phyloP scores from a whole-genome alignment of 352 stramenopile genomes.

The Globisporangium paddicum region DNA sequence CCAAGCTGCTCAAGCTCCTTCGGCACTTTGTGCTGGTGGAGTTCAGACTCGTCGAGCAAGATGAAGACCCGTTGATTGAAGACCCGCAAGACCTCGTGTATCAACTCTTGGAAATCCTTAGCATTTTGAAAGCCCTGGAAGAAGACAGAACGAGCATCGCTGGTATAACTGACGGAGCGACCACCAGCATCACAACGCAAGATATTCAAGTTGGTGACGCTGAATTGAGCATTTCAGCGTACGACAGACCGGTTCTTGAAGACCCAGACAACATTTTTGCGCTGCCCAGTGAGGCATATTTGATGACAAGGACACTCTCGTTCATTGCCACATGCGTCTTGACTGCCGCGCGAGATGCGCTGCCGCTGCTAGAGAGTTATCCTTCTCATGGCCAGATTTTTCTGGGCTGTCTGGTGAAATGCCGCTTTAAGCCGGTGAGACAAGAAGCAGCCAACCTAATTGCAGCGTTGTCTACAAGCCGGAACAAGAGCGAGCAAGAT shows the following conservation, averaged over 20 bases:
- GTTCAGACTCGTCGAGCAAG: conserved; percentile 26
- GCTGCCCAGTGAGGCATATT: conserved; percentile 45
- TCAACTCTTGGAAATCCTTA: conserved; percentile 39
- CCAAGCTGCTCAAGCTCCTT: conserved; percentile 66
- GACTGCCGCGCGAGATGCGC: conserved; percentile 20
- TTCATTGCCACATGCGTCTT: conserved; percentile 41
- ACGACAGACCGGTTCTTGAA: conserved; percentile 30
- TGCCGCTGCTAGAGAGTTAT: conserved; percentile 36
- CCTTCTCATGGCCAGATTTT: conserved; percentile 33
- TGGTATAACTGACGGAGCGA: too few relatives aligned
- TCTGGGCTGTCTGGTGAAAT: conserved; percentile 40
- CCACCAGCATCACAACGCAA: background rate
- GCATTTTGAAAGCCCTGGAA: conserved; percentile 24
- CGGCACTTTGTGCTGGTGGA: conserved; percentile 65
- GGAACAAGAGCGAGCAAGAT: conserved; percentile 40
- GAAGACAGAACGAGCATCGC: background rate
- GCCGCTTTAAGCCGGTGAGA: conserved; percentile 39
- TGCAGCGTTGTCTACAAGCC: conserved; percentile 33
- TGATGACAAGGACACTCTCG: conserved; percentile 51
- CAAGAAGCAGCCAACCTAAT: conserved; percentile 42
- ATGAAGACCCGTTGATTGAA: conserved; percentile 15
- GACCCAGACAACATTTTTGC: conserved; percentile 43
- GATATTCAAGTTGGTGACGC: conserved; percentile 7
- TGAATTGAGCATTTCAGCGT: conserved; percentile 26
- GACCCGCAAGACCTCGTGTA: conserved; percentile 32